Conservation (phyloP, 2,329 filamentous ascomycete genomes). For the Mycosphaerella sp. region DNA sequence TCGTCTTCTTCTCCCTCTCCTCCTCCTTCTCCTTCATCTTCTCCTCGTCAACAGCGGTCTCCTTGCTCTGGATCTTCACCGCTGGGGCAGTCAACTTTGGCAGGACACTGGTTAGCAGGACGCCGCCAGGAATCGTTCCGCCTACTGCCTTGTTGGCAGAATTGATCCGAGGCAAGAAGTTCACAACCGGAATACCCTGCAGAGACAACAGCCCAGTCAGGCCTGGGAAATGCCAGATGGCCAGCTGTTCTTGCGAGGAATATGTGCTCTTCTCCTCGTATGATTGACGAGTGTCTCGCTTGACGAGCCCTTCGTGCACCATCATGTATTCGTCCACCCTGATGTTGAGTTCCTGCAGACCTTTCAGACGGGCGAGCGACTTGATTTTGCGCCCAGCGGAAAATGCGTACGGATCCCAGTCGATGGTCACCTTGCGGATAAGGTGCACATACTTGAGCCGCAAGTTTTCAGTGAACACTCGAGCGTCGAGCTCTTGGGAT, state of each 20-base stretch:
- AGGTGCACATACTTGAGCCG: not conserved
- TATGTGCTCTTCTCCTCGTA: not conserved
- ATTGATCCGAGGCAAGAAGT: constrained; percentile 18
- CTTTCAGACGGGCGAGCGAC: constrained; percentile 9
- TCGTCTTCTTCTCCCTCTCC: not conserved
- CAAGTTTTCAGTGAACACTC: not conserved
- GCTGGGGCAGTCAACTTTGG: constrained; percentile 17
- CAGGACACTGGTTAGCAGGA: constrained; percentile 26
- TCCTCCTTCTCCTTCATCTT: not conserved
- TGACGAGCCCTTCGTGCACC: constrained; percentile 1
- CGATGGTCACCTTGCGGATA: not conserved
- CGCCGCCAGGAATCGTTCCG: constrained; percentile 27
- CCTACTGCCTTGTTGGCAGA: constrained; percentile 4
- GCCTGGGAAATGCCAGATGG: constrained; percentile 15
- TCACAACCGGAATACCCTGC: constrained; percentile 16
- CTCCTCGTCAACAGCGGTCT: not conserved
- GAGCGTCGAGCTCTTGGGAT: not conserved
- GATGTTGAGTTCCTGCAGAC: constrained; percentile 25
- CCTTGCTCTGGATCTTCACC: not conserved
- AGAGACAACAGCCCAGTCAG: constrained; percentile 21
- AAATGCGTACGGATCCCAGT: not conserved
- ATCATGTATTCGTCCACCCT: constrained; percentile 23
- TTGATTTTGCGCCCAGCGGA: not conserved
- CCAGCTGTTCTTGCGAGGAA: constrained; percentile 17
- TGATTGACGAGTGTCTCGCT: not conserved